A percentile compares a stretch with the other conserved stretches of the same genome.
Evolutionary conservation across 805 yeast species (phyloP).

Genomic region (Pichia rugopelliculosa): DNA sequence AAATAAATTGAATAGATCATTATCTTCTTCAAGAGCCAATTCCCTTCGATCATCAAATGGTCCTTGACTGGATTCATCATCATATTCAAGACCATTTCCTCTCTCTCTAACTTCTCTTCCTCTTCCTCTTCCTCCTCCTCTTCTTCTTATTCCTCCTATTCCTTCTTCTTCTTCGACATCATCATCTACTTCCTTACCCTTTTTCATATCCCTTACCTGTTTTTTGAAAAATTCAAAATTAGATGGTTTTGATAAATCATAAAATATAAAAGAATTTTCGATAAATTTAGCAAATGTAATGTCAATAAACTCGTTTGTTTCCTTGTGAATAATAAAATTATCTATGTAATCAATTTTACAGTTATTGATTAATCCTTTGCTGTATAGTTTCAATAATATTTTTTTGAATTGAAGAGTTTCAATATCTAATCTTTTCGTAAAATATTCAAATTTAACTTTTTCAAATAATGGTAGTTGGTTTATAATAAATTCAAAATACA

Average conservation of each 20-base stretch:
- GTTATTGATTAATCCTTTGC: slow-evolving; percentile 19
- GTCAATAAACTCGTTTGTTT: slow-evolving; percentile 4
- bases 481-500: slow-evolving; percentile 20
- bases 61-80: no score
- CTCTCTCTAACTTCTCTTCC: no score
- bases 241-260: not conserved
- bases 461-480: slow-evolving; percentile 18
- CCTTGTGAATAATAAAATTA: slow-evolving; percentile 7
- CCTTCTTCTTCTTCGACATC: no score
- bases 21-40: not conserved
- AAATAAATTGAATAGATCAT: not conserved
- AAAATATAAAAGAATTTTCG: slow-evolving; percentile 1
- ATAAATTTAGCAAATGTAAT: not conserved
- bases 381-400: slow-evolving; percentile 20
- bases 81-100: no score
- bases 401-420: slow-evolving; percentile 15
- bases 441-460: slow-evolving; percentile 16
- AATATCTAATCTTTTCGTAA: slow-evolving; percentile 18
- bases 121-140: no score
- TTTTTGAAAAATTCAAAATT: not conserved
- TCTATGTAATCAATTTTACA: slow-evolving; percentile 23
- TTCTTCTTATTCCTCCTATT: no score
- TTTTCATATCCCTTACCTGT: not conserved
- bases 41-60: not conserved
- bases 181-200: not conserved